Base-by-base conservation (phyloP, 495 filamentous ascomycete species). In the Podospora fimiseda region DNA sequence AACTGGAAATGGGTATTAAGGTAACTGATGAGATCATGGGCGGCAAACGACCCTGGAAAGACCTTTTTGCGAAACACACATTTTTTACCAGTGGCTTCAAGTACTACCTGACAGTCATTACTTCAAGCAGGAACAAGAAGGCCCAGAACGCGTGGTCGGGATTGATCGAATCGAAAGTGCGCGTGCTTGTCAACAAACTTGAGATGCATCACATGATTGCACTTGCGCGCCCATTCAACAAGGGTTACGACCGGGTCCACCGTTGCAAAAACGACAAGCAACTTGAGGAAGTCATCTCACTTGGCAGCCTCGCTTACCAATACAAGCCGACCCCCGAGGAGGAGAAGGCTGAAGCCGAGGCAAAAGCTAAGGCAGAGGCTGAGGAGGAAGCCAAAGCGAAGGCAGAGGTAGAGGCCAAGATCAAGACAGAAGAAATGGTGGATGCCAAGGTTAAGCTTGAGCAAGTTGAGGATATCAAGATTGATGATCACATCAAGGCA, bases 41-140 rank as follows among this genome's bases (percentile, higher is more conserved):
- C 37, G 88, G 85, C 39, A 84, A 86, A 59, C 46, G 62, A 41
- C 78, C 76, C 9, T 98, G 93, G 93, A 88, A 86, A 55, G 90
- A 89, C 53, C 70, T 98, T 6, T 98, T 98, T 60, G 74, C 76
- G 2, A 86, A 87, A 38, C 90, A 96, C 65, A 85, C 81, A 1
- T 97, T 97, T 68, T 98, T 97, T 72, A 94, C 94, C 1, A 60
- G 80, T 36, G 90, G 83, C 48, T 95, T 95, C 73, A 95, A 88
- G 67, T 96, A 96, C 64, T 98, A 97, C 66, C 80, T 98, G 43
- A 86, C 84, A 53, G 83, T 97, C 51, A 84, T 92, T 39, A 80
- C 90, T n/a, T 84, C 88, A 0, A 90, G 89, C 68, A 87, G 77
- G 51, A 88, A 84, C 20, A 91, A 89, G 60, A 89, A 96, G 54